Base-by-base conservation (phyloP, 78 protist species). In the Pelomyxa schiedti region DNA sequence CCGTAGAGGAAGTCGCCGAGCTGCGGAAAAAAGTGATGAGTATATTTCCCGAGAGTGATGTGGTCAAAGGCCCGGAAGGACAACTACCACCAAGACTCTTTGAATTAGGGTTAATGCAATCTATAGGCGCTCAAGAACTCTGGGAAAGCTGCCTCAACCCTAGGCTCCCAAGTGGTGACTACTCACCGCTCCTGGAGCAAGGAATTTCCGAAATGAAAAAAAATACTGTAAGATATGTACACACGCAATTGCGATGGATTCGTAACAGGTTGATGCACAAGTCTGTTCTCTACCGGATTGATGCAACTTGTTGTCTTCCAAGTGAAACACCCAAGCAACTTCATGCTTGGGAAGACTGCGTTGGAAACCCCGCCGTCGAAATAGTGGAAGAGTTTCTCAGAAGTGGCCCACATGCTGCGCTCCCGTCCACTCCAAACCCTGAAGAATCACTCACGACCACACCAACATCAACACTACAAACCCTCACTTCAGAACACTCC, bases 171-270 rank as follows among this genome's bases (percentile, higher is more conserved):
- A 3, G 9, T 1, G 1, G 66, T 37, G 2, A 3, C 64, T 37
- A 1, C 63, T 0, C 6, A 8, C 3, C 7, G 58, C 32, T 16
- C 32, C 32, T 47, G 58, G 58, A 16, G 32, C 32, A 47, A 16
- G n/a, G 74, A 40, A 0, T 65, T 24, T 30, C 4, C 28, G 22
- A 43, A 26, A 32, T 75, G 79, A 1, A 7, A 64, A 1, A 36
- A 8, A 1, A 30, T 39, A 75, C 79, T 9, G 63, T 69, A 0
- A 52, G 79, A 0, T 75, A 75, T 64, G 79, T 72, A 30, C 7
- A 16, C 28, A 42, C 39, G 72, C 79, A 75, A 28, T 24, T 2
- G 32, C 72, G 4, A 43, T 75, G 79, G 79, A 65, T 75, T 24
- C 58, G 58, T 16, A 16, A 47, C 58, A 47, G 58, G 58, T 16